Percentiles rank a stretch among this genome's conserved stretches.
These are phyloP conservation scores for Podospora pseudopauciseta DNA, from an alignment of 495 filamentous ascomycete species.

Conservation along the genomic window DNA sequence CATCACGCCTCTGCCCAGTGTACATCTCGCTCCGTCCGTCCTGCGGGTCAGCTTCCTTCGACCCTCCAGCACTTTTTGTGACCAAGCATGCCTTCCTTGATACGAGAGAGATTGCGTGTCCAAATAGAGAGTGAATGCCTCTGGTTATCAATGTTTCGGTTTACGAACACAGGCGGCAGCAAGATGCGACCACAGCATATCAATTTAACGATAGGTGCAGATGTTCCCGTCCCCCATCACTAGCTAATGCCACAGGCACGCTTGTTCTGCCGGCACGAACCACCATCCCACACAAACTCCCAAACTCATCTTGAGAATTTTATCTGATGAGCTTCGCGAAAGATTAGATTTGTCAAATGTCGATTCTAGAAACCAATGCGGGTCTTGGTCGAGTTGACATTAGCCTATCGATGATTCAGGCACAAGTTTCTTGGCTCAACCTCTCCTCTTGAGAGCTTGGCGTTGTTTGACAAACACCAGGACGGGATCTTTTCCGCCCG, in stretches of 20 bases:
- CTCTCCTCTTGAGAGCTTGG: conserved; percentile 7
- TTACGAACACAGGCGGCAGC: background rate
- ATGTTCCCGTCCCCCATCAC: background rate
- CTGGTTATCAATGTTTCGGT: background rate
- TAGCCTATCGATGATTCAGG: conserved; percentile 8
- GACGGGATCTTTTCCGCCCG: background rate
- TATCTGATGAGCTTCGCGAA: background rate
- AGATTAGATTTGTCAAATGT: background rate
- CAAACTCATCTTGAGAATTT: background rate
- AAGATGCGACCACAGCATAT: background rate
- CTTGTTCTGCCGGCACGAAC: too few relatives aligned
- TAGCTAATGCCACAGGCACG: background rate
- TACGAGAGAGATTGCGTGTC: conserved; percentile 13
- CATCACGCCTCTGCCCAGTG: background rate
- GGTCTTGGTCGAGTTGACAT: background rate
- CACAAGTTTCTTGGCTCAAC: conserved; percentile 6
- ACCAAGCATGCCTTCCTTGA: background rate
- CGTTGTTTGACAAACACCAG: conserved; percentile 7
- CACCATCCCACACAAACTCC: background rate
- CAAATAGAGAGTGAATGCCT: background rate
- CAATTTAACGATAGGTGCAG: background rate
- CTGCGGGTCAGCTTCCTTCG: conserved; percentile 1
- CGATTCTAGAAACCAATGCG: background rate
- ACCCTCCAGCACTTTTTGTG: background rate
- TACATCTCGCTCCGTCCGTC: background rate